These are phyloP conservation scores for Hypoxylon cercidicola DNA, from an alignment of 495 filamentous ascomycete species.

Conservation along the genomic window DNA sequence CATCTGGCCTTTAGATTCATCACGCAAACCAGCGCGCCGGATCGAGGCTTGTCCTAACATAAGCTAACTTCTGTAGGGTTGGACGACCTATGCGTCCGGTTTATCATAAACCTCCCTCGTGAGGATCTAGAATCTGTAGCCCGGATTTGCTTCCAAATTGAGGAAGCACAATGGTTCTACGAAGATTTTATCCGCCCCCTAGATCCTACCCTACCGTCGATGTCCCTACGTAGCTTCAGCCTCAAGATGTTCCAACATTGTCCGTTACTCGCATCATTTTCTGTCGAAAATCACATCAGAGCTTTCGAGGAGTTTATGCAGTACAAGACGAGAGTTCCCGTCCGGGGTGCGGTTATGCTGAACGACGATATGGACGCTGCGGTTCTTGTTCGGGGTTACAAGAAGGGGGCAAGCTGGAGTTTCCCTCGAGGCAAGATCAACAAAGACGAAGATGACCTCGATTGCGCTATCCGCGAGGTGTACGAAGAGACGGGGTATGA, in stretches of 20 bases:
- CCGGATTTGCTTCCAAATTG: slow-evolving; percentile 96
- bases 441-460: slow-evolving; percentile 90
- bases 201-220: slow-evolving; percentile 83
- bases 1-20: slow-evolving; percentile 1
- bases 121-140: slow-evolving; percentile 90
- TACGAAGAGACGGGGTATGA: slow-evolving; percentile 97
- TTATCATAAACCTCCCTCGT: slow-evolving; percentile 92
- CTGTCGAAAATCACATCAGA: slow-evolving; percentile 75
- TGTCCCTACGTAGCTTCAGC: slow-evolving; percentile 84
- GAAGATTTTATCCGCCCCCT: slow-evolving; percentile 97
- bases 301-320: slow-evolving; percentile 90
- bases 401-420: slow-evolving; percentile 95
- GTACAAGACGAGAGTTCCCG: slow-evolving; percentile 94
- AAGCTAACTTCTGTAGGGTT: slow-evolving; percentile 70
- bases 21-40: slow-evolving; percentile 21
- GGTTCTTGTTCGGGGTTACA: slow-evolving; percentile 95
- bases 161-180: slow-evolving; percentile 99
- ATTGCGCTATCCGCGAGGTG: slow-evolving; percentile 92
- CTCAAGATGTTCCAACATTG: slow-evolving; percentile 92
- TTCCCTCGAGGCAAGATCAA: slow-evolving; percentile 98
- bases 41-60: slow-evolving; percentile 1
- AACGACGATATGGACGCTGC: slow-evolving; percentile 91
- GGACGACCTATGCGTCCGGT: slow-evolving; percentile 94
- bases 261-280: slow-evolving; percentile 83
- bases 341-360: slow-evolving; percentile 91